Evolutionary conservation across 805 yeast genomes (phyloP).

Genomic region (Suhomyces pyralidae): DNA sequence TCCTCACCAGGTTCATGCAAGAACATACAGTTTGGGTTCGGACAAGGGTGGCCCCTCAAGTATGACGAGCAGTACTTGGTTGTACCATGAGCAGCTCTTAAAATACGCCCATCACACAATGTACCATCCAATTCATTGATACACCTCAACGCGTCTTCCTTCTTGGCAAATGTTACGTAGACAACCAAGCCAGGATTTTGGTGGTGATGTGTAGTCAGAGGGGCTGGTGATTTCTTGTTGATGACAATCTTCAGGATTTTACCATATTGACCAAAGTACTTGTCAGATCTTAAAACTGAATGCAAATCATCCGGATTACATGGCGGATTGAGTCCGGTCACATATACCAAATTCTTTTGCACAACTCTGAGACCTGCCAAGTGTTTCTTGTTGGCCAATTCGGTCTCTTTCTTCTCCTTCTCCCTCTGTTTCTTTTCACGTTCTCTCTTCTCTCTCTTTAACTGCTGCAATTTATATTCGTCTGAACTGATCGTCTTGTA

Average conservation of each 20-base stretch:
- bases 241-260: slow-evolving; percentile 91
- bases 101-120: slow-evolving; percentile 81
- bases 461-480: slow-evolving; percentile 80
- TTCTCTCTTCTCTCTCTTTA: slow-evolving; percentile 76
- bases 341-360: slow-evolving; percentile 94
- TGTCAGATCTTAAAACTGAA: slow-evolving; percentile 77
- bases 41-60: slow-evolving; percentile 91
- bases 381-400: slow-evolving; percentile 78
- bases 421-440: slow-evolving; percentile 81
- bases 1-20: slow-evolving; percentile 99
- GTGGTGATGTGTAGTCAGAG: slow-evolving; percentile 29
- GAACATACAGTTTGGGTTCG: slow-evolving; percentile 98
- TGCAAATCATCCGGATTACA: slow-evolving; percentile 82
- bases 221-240: slow-evolving; percentile 64
- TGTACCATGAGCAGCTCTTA: slow-evolving; percentile 97
- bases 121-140: slow-evolving; percentile 92
- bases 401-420: slow-evolving; percentile 88
- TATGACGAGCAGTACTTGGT: slow-evolving; percentile 98
- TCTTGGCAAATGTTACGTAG: slow-evolving; percentile 87
- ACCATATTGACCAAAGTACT: slow-evolving; percentile 98
- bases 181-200: slow-evolving; percentile 84
- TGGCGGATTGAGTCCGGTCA: slow-evolving; percentile 89
- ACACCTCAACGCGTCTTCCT: slow-evolving; percentile 94
- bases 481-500: slow-evolving; percentile 81
- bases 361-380: slow-evolving; percentile 97